Evolutionary conservation across 2,329 filamentous ascomycete genomes (phyloP).

Genomic region (Purpureocillium takamizusanense): DNA sequence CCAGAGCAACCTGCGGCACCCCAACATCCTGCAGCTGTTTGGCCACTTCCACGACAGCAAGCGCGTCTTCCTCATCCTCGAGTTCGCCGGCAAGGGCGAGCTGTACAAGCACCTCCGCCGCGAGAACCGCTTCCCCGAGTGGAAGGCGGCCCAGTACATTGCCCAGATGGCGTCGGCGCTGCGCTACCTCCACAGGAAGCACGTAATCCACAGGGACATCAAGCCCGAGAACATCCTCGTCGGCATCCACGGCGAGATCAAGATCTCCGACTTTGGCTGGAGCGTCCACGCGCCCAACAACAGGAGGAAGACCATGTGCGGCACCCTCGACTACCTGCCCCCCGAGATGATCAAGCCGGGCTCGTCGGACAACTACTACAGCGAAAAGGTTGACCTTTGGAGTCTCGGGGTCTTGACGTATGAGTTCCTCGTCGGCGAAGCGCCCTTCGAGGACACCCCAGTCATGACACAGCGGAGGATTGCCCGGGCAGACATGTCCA

Average conservation of each 20-base stretch:
- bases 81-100: constrained; percentile 57
- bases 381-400: constrained; percentile 95
- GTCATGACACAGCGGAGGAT: constrained; percentile 93
- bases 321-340: constrained; percentile 92
- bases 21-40: constrained; percentile 54
- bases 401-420: constrained; percentile 91
- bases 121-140: constrained; percentile 58
- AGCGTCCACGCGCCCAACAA: constrained; percentile 96
- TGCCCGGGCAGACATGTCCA: constrained; percentile 79
- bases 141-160: constrained; percentile 61
- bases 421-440: constrained; percentile 92
- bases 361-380: constrained; percentile 77
- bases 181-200: constrained; percentile 19
- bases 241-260: constrained; percentile 94
- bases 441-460: constrained; percentile 91
- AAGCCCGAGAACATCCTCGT: constrained; percentile 27
- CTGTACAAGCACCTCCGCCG: constrained; percentile 63
- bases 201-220: constrained; percentile 23
- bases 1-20: constrained; percentile 62
- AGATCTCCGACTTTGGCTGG: constrained; percentile 98
- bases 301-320: constrained; percentile 88
- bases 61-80: constrained; percentile 62
- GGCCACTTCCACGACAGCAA: constrained; percentile 66
- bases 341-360: constrained; percentile 93
- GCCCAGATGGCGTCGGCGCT: constrained; percentile 54